Base-by-base conservation (phyloP, 768 basidiomycete species). In the Rubroboletus satanas region DNA sequence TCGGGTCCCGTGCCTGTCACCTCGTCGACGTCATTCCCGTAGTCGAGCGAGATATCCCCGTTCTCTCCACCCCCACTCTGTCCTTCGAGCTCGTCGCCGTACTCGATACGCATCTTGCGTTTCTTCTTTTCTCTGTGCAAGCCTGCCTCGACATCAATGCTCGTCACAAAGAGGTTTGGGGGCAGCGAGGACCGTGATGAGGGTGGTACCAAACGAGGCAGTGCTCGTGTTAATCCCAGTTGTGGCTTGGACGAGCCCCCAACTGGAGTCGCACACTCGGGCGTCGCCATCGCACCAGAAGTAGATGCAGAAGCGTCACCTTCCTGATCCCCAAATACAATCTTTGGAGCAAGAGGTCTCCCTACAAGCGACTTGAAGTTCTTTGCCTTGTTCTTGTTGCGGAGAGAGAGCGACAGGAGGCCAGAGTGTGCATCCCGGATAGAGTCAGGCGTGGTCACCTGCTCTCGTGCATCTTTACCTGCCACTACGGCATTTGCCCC, bases 341-440 rank as follows among this genome's bases (percentile, higher is more conserved):
- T 85, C 68, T 82, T 87, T 37, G 71, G 64, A 33, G 67, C 77
- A 58, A 68, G 76, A 48, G 49, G 76, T 65, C 37, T 71, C 45
- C 69, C 59, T 68, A 84, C 75, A 7, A 79, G 71, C 46, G 79
- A 73, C 61, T 78, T 83, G 69, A 85, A 88, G 18, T 82, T 83
- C 54, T 81, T 85, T 43, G 79, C 81, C 68, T 90, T 90, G 69
- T 88, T 90, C 69, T 87, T 89, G 66, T 87, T 90, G 42, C 80
- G 75, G 21, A 88, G 69, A 0, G 81, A 81, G 39, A 80, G 73
- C 54, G 59, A 66, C 14, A 79, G 77, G 23, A 80, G 73, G 11
- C 45, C 14, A 51, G 42, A 1, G 23, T 41, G 32, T 7, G 32
- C 43, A 9, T 57, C 55, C 65, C 43, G 75, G 56, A 42, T 15